These are phyloP conservation scores for Suillus americanus DNA, from an alignment of 768 basidiomycete genomes.

Conservation along the genomic window DNA sequence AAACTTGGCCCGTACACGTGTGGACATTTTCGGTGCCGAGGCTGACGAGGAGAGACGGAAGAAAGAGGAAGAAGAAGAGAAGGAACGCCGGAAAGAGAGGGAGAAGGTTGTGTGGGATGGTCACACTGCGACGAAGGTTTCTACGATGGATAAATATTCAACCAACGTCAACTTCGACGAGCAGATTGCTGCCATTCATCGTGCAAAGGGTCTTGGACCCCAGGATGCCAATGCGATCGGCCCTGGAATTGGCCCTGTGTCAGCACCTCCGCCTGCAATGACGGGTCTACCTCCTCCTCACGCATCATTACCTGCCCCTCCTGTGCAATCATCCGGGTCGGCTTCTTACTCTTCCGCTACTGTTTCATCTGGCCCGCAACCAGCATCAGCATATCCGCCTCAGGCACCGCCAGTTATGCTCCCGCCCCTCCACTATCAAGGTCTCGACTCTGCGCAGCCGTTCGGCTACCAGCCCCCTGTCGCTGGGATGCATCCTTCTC, in stretches of 20 bases:
- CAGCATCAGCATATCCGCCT: conserved; percentile 66
- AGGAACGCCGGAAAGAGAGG: conserved; percentile 77
- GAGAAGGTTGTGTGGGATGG: conserved; percentile 99
- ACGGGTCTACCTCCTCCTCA: conserved; percentile 67
- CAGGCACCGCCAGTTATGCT: conserved; percentile 74
- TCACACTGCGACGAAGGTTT: conserved; percentile 91
- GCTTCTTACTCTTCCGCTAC: conserved; percentile 74
- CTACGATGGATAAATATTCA: conserved; percentile 91
- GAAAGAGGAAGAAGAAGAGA: conserved; percentile 84
- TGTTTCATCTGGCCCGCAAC: conserved; percentile 89
- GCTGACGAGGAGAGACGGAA: conserved; percentile 89
- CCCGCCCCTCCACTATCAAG: conserved; percentile 84
- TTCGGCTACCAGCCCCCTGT: conserved; percentile 76
- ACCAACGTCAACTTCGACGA: conserved; percentile 94
- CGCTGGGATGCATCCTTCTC: conserved; percentile 68
- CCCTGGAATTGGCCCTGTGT: conserved; percentile 82
- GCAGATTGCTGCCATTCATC: conserved; percentile 96
- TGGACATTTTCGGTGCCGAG: conserved; percentile 95
- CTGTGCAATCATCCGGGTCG: conserved; percentile 44
- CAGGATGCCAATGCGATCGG: conserved; percentile 81
- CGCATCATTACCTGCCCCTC: conserved; percentile 71
- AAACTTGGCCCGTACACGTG: conserved; percentile 91
- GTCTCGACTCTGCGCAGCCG: conserved; percentile 70
- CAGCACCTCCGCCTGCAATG: conserved; percentile 62
- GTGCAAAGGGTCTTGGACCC: conserved; percentile 85